Evolutionary conservation across 805 yeast species (phyloP), one percentile per base, ranked within the genome.

Genomic region (Metschnikowia arizonensis): DNA sequence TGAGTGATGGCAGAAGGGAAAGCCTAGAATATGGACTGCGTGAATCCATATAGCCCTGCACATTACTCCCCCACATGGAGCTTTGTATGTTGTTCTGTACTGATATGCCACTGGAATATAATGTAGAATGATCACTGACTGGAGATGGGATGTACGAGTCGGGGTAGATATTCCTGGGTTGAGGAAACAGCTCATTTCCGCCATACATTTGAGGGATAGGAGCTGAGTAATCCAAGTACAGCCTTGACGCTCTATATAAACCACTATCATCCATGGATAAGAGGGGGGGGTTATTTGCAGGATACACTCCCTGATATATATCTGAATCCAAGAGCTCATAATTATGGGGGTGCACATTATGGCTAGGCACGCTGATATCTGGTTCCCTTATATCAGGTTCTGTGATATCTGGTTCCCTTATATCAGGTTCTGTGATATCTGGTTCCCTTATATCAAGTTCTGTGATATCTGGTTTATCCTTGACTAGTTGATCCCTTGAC

Each of bases 21-120:
- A 45, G 35, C 21, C 48, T 50, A 19, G 40, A 42, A 31, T 42
- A 48, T 19, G 43, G 43, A n/a, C 46, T 35, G 18, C 50, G 37
- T 21, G 29, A 15, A 6, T 52, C 54, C 12, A 39, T 38, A 38
- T 47, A 48, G 39, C 48, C 49, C 40, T 52, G 51, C 32, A 33
- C 25, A 21, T 14, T 23, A n/a, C 29, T 5, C 19, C 29, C 29
- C 38, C 38, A 34, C 38, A 34, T 23, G 10, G 29, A 24, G 29
- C n/a, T 24, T 19, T 9, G 23, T n/a, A 32, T 32, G 34, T 32
- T 32, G 33, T 21, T 21, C 24, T 33, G 36, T 6, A 19, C 36
- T 7, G 36, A 15, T 14, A 34, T 23, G 38, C 19, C 26, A 6
- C 29, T n/a, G 19, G 40, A 18, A 10, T 37, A 29, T 26, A 28